These are phyloP conservation scores for Limnanthes douglasii DNA, from an alignment of 345 rosid species.

Conservation along the genomic window DNA sequence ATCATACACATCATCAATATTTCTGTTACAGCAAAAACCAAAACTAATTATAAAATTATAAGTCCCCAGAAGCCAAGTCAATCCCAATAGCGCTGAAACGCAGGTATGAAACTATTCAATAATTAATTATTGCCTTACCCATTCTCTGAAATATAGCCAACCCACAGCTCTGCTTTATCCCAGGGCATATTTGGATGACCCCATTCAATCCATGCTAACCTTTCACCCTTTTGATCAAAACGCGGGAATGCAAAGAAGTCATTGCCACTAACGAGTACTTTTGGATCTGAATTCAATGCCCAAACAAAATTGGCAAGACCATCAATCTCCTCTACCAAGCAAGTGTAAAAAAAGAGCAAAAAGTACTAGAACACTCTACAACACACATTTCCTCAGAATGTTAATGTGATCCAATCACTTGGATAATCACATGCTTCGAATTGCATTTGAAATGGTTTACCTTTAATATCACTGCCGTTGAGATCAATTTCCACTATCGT, in stretches of 20 bases:
- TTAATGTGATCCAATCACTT: too few species aligned
- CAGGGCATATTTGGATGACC: constrained; percentile 91
- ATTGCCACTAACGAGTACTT: constrained; percentile 48
- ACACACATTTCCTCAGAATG: too few species aligned
- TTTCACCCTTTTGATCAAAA: constrained; percentile 44
- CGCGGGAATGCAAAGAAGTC: constrained; percentile 99
- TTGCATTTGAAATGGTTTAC: constrained; percentile 20
- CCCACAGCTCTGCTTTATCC: constrained; percentile 93
- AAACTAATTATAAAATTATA: too few species aligned
- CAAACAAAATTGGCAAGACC: not conserved
- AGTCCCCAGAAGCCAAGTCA: too few species aligned
- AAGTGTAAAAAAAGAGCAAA: too few species aligned
- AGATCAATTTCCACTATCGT: constrained; percentile 37
- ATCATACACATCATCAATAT: too few species aligned
- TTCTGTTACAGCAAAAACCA: too few species aligned
- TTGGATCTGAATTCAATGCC: constrained; percentile 40
- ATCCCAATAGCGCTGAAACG: too few species aligned
- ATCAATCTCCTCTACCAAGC: not conserved
- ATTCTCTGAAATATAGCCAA: constrained; percentile 64
- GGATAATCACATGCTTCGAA: too few species aligned
- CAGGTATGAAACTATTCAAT: not conserved
- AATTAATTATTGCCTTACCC: constrained; percentile 30
- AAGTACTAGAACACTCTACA: too few species aligned
- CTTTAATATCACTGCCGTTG: constrained; percentile 29
- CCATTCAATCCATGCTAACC: constrained; percentile 92